Base-by-base conservation (phyloP, 768 basidiomycete species). In the Leccinum boreale region DNA sequence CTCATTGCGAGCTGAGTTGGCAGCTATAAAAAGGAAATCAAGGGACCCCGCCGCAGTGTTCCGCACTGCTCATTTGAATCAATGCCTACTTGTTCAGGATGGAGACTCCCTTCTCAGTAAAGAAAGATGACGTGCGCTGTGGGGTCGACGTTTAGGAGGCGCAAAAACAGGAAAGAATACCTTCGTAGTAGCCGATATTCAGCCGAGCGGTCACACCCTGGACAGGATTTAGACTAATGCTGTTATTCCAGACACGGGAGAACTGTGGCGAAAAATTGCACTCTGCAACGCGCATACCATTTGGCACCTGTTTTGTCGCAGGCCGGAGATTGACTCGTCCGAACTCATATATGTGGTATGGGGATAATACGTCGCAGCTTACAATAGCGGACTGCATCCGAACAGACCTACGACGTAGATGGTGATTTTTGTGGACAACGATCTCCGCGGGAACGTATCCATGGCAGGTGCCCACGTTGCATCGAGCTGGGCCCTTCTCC, bases 371-470 rank as follows among this genome's bases (percentile, higher is more conserved):
- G 49, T 42, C 59, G 67, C 62, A 44, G 48, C 57, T 63, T 53
- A 44, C 42, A 44, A 44, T 44, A 31, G 45, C 49, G 23, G 23
- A 66, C 52, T 59, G 56, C 58, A 52, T 33, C 64, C 59, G 55
- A 53, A 23, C 49, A 54, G 36, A 21, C 52, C 35, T 42, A n/a
- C 39, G 58, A n/a, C 19, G 42, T 19, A 44, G 42, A 19, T 55
- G 50, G 53, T 49, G 46, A 59, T 52, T 52, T 53, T 59, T 55
- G 52, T 33, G 17, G 57, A 21, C 47, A 63, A 53, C 57, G 67
- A 66, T 66, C 64, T 70, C 68, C 68, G 68, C 68, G 68, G 68
- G 66, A 68, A 63, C 33, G 68, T 70, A 63, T 69, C 69, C 68
- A 70, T 69, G 68, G 50, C 46, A 65, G 65, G 59, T 47, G 45